Percentiles rank a stretch among this genome's conserved stretches.
Evolutionary conservation across 441 rosid genomes (phyloP).

Genomic region (Bruguiera hainesii): DNA sequence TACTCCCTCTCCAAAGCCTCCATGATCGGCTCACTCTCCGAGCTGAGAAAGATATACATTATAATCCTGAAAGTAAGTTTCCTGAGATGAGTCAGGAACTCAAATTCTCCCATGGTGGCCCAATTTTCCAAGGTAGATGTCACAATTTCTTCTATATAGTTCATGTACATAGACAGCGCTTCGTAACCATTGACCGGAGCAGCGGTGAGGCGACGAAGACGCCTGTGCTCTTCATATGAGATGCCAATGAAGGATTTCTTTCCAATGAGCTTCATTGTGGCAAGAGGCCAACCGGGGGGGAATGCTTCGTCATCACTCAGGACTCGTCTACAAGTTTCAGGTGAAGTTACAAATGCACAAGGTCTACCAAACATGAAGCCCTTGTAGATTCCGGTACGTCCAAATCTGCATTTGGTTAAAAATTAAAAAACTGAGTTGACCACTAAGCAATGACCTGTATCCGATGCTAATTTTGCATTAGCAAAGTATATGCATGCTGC

Average conservation of each 20-base stretch:
- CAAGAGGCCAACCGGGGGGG: constrained; percentile 76
- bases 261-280: constrained; percentile 65
- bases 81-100: constrained; percentile 63
- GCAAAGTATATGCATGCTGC: no score
- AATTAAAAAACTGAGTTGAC: no score
- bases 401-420: constrained; percentile 43
- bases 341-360: constrained; percentile 64
- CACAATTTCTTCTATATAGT: constrained; percentile 60
- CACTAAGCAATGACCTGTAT: no score
- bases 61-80: constrained; percentile 79
- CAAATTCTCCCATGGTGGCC: constrained; percentile 60
- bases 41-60: constrained; percentile 73
- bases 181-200: constrained; percentile 81
- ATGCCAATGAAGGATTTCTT: constrained; percentile 72
- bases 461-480: no score
- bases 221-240: constrained; percentile 72
- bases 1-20: constrained; percentile 73
- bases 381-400: constrained; percentile 61
- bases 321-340: constrained; percentile 61
- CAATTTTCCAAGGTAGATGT: constrained; percentile 51
- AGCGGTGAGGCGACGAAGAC: constrained; percentile 68
- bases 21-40: constrained; percentile 57
- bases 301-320: constrained; percentile 68
- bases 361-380: constrained; percentile 85
- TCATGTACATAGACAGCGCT: constrained; percentile 58